These are phyloP conservation scores for Venturia nashicola DNA, from an alignment of 2,329 filamentous ascomycete species.

Conservation along the genomic window DNA sequence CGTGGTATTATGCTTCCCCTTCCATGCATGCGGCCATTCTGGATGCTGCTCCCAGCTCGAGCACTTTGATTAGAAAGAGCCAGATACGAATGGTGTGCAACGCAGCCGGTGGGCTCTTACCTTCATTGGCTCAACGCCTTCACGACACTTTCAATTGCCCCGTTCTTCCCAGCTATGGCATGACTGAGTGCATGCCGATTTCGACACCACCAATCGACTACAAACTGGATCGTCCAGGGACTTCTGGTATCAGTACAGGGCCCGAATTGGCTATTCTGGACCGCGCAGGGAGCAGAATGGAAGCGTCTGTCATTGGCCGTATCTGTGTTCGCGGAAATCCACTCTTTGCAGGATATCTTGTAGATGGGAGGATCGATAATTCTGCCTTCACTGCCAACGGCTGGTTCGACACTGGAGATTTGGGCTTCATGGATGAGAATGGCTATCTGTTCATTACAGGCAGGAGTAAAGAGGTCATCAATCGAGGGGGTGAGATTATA, in stretches of 20 bases:
- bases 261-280: constrained; percentile 41
- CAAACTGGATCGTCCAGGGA: constrained; percentile 38
- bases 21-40: constrained; percentile 45
- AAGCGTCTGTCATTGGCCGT: constrained; percentile 17
- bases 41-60: constrained; percentile 22
- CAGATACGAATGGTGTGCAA: constrained; percentile 43
- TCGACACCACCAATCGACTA: constrained; percentile 43
- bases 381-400: constrained; percentile 35
- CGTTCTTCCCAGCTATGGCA: constrained; percentile 45
- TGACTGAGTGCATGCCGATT: constrained; percentile 50
- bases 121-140: constrained; percentile 37
- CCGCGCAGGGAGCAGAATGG: constrained; percentile 22
- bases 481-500: constrained; percentile 46
- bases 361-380: constrained; percentile 30
- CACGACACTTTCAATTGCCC: constrained; percentile 38
- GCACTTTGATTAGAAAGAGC: constrained; percentile 19
- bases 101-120: constrained; percentile 41
- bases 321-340: constrained; percentile 42
- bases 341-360: constrained; percentile 39
- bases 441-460: constrained; percentile 44
- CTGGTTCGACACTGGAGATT: constrained; percentile 44
- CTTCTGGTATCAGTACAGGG: constrained; percentile 40
- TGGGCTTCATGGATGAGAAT: constrained; percentile 39
- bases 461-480: constrained; percentile 45
- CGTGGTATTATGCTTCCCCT: constrained; percentile 47